Percentiles rank a stretch among this genome's conserved stretches.
These are phyloP conservation scores for Rhizophagus sp. DNA, from an alignment of 192 early-diverging fungal genomes.

Conservation along the genomic window DNA sequence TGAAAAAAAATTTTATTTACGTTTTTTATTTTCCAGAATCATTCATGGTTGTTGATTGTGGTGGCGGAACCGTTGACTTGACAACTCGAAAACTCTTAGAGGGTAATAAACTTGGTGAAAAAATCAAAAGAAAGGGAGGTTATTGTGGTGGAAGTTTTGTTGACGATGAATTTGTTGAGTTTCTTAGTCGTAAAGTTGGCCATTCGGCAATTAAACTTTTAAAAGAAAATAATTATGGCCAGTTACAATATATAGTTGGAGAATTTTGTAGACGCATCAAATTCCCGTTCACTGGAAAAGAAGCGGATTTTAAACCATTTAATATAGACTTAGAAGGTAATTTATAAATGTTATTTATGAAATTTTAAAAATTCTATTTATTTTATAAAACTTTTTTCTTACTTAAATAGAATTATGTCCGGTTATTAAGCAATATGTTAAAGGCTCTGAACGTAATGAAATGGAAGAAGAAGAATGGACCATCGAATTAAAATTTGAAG, in stretches of 20 bases:
- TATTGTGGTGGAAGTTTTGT: constrained; percentile 50
- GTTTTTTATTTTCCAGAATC: constrained; percentile 4
- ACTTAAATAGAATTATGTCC: background rate
- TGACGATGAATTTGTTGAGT: constrained; percentile 34
- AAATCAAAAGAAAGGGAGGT: constrained; percentile 47
- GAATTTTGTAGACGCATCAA: constrained; percentile 2
- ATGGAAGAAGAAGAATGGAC: constrained; percentile 22
- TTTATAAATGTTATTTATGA: no score
- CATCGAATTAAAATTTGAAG: constrained; percentile 3
- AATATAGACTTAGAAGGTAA: constrained; percentile 13
- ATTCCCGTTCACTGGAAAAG: background rate
- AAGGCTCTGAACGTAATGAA: background rate
- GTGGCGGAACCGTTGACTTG: constrained; percentile 46
- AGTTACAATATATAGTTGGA: constrained; percentile 6
- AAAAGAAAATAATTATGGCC: background rate
- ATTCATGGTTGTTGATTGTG: constrained; percentile 44
- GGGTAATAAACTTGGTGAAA: constrained; percentile 39
- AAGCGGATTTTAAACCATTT: background rate
- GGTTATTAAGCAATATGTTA: background rate
- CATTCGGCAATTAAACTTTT: background rate
- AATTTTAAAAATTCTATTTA: no score
- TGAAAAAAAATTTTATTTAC: no score
- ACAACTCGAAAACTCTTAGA: background rate
- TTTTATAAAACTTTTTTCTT: no score
- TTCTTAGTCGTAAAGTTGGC: background rate